Base-by-base conservation (phyloP, 345 rosid species). In the Lenwebbia sp. region DNA sequence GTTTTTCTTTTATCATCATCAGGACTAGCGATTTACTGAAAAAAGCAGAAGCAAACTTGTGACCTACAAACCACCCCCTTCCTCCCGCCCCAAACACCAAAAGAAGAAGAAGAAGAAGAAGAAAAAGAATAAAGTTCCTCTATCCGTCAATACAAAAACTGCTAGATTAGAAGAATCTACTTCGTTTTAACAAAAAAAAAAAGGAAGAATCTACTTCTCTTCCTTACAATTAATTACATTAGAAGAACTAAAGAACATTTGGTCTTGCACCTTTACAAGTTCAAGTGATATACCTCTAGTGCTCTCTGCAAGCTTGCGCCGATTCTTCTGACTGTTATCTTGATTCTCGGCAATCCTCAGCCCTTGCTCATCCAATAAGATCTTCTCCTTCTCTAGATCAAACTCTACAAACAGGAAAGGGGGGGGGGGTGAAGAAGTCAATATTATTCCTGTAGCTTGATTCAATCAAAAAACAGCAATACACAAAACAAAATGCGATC, bases 231-330 rank as follows among this genome's bases (percentile, higher is more conserved):
- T 23, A 70, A 37, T 2, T 37, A 37, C 19, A 70, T 70, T 37
- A 70, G 4, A 5, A 19, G 3, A 70, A 70, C 7, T 19, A 37
- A 70, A 19, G 13, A 37, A 19, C 47, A 37, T 70, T 70, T 0
- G 3, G 13, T 70, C 26, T 37, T 0, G 81, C 81, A 37, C 22
- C 23, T 17, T 53, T 53, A 65, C 47, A 70, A 70, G 33, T 26
- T 50, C 56, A 74, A 6, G 33, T 13, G 30, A 54, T 11, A 85
- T 91, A 97, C 99, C 99, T 92, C 98, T 93, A 8, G 99, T 97
- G 93, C 95, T 97, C 93, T 96, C 99, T 50, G 99, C 99, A 89
- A 97, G 99, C 88, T 96, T 97, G 60, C 99, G 93, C 51, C 99
- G 92, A 88, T 97, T 97, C 87, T 94, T 95, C 88, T 93, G 98